Evolutionary conservation across 2,329 filamentous ascomycete genomes (phyloP).

Genomic region (Beauveria sp.): DNA sequence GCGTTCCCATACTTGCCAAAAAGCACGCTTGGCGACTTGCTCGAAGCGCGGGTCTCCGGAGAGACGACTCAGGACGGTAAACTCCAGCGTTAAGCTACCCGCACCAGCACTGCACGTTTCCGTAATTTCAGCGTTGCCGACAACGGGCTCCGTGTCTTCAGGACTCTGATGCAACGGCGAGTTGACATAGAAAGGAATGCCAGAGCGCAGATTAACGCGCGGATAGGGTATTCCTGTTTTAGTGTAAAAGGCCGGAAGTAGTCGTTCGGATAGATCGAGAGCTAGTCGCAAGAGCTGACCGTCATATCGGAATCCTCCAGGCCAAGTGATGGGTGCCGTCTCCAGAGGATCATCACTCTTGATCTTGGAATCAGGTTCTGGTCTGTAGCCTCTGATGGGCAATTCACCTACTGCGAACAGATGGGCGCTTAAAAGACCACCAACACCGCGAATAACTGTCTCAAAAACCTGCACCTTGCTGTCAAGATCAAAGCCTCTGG

Average conservation of each 20-base stretch:
- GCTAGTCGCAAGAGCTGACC: constrained; percentile 88
- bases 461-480: constrained; percentile 99
- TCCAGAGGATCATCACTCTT: constrained; percentile 36
- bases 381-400: constrained; percentile 72
- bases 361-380: constrained; percentile 27
- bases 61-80: constrained; percentile 80
- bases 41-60: constrained; percentile 87
- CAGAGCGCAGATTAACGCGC: constrained; percentile 81
- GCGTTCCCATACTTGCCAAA: constrained; percentile 93
- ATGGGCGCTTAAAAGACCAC: constrained; percentile 86
- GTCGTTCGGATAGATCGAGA: constrained; percentile 70
- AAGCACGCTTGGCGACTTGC: constrained; percentile 79
- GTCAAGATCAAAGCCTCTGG: constrained; percentile 83
- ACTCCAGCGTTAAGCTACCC: constrained; percentile 90
- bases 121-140: constrained; percentile 61
- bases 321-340: constrained; percentile 57
- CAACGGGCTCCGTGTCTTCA: constrained; percentile 22
- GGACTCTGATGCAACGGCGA: constrained; percentile 64
- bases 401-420: constrained; percentile 86
- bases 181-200: constrained; percentile 86
- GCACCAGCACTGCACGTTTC: constrained; percentile 96
- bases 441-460: constrained; percentile 88
- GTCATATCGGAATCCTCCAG: constrained; percentile 72
- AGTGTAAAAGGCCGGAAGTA: constrained; percentile 89
- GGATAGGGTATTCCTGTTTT: constrained; percentile 89